Percentiles rank a stretch among this genome's conserved stretches.
Conservation (phyloP, 768 basidiomycete species). For the Boletus coccyginus region DNA sequence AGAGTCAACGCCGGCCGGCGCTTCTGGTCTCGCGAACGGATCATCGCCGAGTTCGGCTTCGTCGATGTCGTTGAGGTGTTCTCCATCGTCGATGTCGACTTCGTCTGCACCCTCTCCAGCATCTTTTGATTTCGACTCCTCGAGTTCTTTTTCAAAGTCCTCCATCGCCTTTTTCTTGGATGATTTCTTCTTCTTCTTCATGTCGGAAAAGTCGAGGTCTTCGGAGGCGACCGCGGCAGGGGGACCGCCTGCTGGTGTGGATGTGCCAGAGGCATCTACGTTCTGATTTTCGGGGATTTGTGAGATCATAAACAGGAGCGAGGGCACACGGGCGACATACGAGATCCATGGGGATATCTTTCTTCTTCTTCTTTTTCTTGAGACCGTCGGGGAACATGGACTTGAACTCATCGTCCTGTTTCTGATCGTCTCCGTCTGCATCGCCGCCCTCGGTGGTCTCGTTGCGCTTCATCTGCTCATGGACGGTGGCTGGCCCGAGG, state of each 20-base stretch:
- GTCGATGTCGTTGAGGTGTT: conserved; percentile 65
- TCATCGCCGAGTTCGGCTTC: conserved; percentile 88
- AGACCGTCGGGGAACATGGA: conserved; percentile 79
- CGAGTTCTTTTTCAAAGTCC: conserved; percentile 91
- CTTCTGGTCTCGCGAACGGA: conserved; percentile 66
- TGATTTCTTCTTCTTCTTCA: conserved; percentile 95
- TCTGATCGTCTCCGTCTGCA: conserved; percentile 39
- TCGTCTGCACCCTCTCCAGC: conserved; percentile 59
- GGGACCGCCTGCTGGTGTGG: conserved; percentile 46
- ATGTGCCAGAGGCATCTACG: conserved; percentile 61
- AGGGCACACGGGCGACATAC: conserved; percentile 40
- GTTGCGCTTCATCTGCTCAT: conserved; percentile 65
- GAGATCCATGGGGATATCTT: conserved; percentile 82
- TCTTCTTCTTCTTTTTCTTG: conserved; percentile 94
- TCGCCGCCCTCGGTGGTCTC: conserved; percentile 38
- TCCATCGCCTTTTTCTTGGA: conserved; percentile 91
- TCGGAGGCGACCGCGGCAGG: conserved; percentile 52
- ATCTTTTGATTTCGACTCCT: conserved; percentile 63
- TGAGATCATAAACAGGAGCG: background rate
- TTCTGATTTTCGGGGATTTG: conserved; percentile 38
- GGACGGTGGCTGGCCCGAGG: conserved; percentile 71
- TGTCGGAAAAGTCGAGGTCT: conserved; percentile 91
- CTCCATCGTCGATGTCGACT: conserved; percentile 56
- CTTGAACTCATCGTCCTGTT: conserved; percentile 73
- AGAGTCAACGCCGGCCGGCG: conserved; percentile 60